Base-by-base conservation (phyloP, 2,329 filamentous ascomycete species). In the Botryosphaeria dothidea region DNA sequence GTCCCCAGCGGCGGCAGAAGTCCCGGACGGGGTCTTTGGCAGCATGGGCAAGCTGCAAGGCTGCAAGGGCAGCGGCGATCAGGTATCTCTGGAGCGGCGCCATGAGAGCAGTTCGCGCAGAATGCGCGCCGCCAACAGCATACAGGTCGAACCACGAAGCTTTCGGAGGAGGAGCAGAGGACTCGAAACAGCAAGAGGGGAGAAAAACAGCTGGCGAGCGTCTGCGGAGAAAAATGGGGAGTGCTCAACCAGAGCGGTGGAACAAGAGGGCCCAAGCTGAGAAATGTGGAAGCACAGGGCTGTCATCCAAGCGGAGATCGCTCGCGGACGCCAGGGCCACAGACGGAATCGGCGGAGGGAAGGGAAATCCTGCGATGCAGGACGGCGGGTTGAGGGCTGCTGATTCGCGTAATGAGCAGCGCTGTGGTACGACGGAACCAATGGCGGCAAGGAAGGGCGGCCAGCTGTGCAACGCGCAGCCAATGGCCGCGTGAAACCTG, bases 11-110 rank as follows among this genome's bases (percentile, higher is more conserved):
- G 46, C 79, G 73, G 68, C 79, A 81, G 64, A 80, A 88, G 72
- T 86, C 80, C 25, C 75, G 77, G 56, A 88, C 77, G 3, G 84
- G 84, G 69, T 88, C 81, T 65, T 81, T 72, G 51, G 66, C 61
- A 19, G 66, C 62, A 29, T 66, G 61, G 56, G 76, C 73, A 27
- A 72, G 69, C 17, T 72, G 73, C 25, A 31, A 65, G 19, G 69
- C 68, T 61, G 72, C 67, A 62, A 78, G 69, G 65, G 65, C 71
- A 66, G 71, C 66, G 56, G 69, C 70, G 67, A 70, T 68, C 65
- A 77, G 41, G 34, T 74, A 67, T 67, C 68, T 69, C 66, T 67
- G 66, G 64, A 71, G 62, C 65, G 70, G 70, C 69, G 73, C 70
- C 75, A 78, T 78, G 68, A 65, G 64, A 62, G 67, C 69, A 66